These are phyloP conservation scores for Magnolia changhungtana DNA, from an alignment of 164 flowering plant species.

Conservation along the genomic window DNA sequence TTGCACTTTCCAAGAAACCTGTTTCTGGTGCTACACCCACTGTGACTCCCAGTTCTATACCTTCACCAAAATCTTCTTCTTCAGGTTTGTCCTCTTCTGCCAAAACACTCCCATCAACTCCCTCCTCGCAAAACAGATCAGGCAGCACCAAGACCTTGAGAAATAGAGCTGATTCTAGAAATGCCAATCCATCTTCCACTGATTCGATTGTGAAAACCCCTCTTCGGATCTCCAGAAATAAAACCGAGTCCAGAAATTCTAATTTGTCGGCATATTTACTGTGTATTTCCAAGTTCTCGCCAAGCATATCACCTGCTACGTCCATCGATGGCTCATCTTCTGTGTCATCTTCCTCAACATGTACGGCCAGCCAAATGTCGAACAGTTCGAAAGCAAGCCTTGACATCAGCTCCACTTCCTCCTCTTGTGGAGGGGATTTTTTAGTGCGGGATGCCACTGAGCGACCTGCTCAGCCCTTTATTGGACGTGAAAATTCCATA, in stretches of 20 bases:
- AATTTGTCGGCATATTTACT: neutral
- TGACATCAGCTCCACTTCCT: constrained; percentile 17
- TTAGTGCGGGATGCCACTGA: constrained; percentile 17
- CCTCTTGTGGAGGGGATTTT: constrained; percentile 13
- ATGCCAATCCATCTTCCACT: neutral
- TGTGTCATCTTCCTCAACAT: constrained; percentile 64
- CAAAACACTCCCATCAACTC: constrained; percentile 30
- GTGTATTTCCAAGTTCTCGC: neutral
- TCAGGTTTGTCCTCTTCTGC: constrained; percentile 28
- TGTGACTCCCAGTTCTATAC: constrained; percentile 32
- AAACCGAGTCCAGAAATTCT: neutral
- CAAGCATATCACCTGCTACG: constrained; percentile 13
- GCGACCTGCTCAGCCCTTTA: constrained; percentile 8
- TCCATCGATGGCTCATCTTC: constrained; percentile 45
- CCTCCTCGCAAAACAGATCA: constrained; percentile 46
- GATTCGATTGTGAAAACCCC: constrained; percentile 10
- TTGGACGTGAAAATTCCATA: neutral
- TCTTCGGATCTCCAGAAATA: neutral
- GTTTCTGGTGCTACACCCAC: constrained; percentile 22
- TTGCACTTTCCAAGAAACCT: constrained; percentile 26
- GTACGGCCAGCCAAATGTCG: constrained; percentile 42
- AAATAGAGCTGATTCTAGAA: constrained; percentile 28
- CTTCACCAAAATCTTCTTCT: constrained; percentile 37
- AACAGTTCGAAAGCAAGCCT: constrained; percentile 30
- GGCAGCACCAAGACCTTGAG: constrained; percentile 31